phyloP scores from a whole-genome alignment of 2,329 filamentous ascomycete genomes.

The Aureobasidium musti region DNA sequence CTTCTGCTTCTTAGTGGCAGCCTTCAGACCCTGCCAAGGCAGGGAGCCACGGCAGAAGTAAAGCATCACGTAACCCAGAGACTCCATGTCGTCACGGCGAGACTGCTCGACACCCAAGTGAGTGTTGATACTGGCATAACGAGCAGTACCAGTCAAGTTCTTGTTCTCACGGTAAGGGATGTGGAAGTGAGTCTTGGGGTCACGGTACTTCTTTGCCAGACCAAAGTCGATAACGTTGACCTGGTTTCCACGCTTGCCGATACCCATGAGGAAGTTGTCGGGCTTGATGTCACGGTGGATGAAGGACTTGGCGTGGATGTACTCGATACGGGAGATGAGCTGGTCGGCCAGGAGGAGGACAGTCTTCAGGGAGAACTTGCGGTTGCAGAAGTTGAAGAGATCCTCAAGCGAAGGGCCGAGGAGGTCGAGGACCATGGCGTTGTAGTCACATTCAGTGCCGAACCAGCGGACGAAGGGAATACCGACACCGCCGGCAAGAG shows the following conservation, averaged over 20 bases:
- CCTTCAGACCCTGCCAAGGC: slow-evolving; percentile 97
- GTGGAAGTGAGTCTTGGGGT: slow-evolving; percentile 99
- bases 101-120: slow-evolving; percentile 98
- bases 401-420: slow-evolving; percentile 95
- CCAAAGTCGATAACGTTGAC: slow-evolving; percentile 99
- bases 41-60: slow-evolving; percentile 99
- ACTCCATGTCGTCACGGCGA: slow-evolving; percentile 99
- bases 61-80: slow-evolving; percentile 97
- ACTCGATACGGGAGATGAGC: slow-evolving; percentile 98
- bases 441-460: slow-evolving; percentile 99
- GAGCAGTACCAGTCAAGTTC: slow-evolving; percentile 97
- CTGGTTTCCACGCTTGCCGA: slow-evolving; percentile 98
- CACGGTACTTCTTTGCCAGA: slow-evolving; percentile 98
- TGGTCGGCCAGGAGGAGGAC: slow-evolving; percentile 95
- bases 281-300: slow-evolving; percentile 99
- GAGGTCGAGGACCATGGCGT: slow-evolving; percentile 98
- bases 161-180: slow-evolving; percentile 99
- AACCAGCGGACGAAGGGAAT: slow-evolving; percentile 99
- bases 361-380: slow-evolving; percentile 98
- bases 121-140: slow-evolving; percentile 98
- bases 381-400: slow-evolving; percentile 99
- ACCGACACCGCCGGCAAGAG: slow-evolving; percentile 90
- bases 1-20: slow-evolving; percentile 99
- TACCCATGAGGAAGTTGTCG: slow-evolving; percentile 99
- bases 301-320: slow-evolving; percentile 99